Evolutionary conservation across 805 yeast genomes (phyloP), one percentile per base, ranked within the genome.

Genomic region (Candida khao-thaluensis): DNA sequence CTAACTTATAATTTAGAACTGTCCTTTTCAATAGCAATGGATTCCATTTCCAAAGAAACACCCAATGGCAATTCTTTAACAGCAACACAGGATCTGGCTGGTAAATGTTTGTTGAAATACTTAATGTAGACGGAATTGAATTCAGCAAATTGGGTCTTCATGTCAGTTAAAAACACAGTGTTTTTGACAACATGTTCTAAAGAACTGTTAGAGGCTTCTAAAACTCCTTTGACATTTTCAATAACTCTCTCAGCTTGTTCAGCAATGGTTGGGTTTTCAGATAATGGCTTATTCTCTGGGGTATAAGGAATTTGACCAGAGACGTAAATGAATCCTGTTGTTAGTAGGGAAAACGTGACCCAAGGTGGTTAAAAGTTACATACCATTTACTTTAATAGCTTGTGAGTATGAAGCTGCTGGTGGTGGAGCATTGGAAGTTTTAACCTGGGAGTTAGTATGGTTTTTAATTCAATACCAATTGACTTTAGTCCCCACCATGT

Each of bases 31-130:
- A 85, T 71, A 44, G 98, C 99, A 67, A 93, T 71, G 47, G 85
- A 90, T 72, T 91, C 99, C 69, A 93, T 77, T 72, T 93, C 99
- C 54, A 88, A 73, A 46, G 79, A 85, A 45, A 81, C 87, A 45
- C 88, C 88, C 63, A 93, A 77, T 45, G 99, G 99, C 53, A 93
- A 81, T 47, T 79, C 81, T 66, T 81, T 82, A 47, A 90, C 98
- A 31, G 97, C 97, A 53, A 93, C 95, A 74, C 97, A 93, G 2
- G 97, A 86, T 77, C 99, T 87, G 27, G 98, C 98, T 30, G 99
- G 98, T 63, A 83, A 84, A 69, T 83, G 91, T 33, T 66, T 71
- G 56, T 60, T 74, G 71, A 87, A 87, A 67, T 85, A 82, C 64
- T 81, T 74, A 43, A 79, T 80, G 68, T 93, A 93, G 37, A 86